Conservation (phyloP, 805 yeast genomes). For the Saitoella complicata region DNA sequence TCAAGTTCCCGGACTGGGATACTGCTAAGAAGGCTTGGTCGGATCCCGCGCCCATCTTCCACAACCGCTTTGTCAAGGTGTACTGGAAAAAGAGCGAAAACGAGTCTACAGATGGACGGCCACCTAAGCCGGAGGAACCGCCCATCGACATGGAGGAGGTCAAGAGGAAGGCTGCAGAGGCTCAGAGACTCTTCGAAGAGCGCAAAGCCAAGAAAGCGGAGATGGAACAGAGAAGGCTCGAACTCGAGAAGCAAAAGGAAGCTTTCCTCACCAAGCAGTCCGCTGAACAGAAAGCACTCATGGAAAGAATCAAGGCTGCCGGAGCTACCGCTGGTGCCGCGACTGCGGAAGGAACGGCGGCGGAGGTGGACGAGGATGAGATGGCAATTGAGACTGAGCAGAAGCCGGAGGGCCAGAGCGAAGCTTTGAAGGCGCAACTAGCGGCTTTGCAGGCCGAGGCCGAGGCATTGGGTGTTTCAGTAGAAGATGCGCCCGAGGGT, state of each 20-base stretch:
- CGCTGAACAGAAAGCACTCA: slow-evolving; percentile 18
- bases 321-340: slow-evolving; percentile 23
- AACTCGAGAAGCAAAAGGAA: slow-evolving; percentile 16
- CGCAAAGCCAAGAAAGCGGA: slow-evolving; percentile 21
- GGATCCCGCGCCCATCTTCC: slow-evolving; percentile 30
- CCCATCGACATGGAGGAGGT: slow-evolving; percentile 26
- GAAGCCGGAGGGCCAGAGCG: slow-evolving; percentile 10
- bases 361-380: slow-evolving; percentile 10
- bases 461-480: slow-evolving; percentile 17
- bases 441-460: slow-evolving; percentile 23
- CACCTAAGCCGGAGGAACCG: slow-evolving; percentile 9
- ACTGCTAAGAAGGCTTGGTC: slow-evolving; percentile 29
- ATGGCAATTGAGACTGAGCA: slow-evolving; percentile 6
- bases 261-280: slow-evolving; percentile 5
- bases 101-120: slow-evolving; percentile 4
- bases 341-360: slow-evolving; percentile 21
- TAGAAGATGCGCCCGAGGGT: slow-evolving; percentile 10
- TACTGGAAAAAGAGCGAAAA: slow-evolving; percentile 23
- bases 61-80: slow-evolving; percentile 34
- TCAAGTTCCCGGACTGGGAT: slow-evolving; percentile 25
- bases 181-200: no score
- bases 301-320: slow-evolving; percentile 19
- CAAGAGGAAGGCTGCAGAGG: slow-evolving; percentile 6
- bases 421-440: slow-evolving; percentile 19
- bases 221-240: slow-evolving; percentile 26